Evolutionary conservation across 2,329 filamentous ascomycete species (phyloP).

Genomic region (Ustulina deusta): DNA sequence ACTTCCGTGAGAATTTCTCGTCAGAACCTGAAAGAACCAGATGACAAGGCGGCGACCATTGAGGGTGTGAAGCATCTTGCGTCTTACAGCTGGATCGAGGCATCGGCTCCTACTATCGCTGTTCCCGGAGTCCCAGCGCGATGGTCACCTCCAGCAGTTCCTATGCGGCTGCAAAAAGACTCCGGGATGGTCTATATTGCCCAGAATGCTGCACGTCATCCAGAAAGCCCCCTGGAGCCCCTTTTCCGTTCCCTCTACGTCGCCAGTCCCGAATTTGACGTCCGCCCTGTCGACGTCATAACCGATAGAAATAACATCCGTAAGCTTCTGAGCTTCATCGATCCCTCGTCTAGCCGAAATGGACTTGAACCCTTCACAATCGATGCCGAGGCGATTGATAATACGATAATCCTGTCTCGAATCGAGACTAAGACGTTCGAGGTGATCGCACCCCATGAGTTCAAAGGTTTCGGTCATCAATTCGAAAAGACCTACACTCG

Average conservation of each 20-base stretch:
- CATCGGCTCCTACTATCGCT: slow-evolving; percentile 56
- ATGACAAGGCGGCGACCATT: neutral
- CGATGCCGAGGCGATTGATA: slow-evolving; percentile 53
- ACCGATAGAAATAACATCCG: slow-evolving; percentile 62
- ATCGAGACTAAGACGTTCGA: slow-evolving; percentile 48
- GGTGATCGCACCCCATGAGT: slow-evolving; percentile 52
- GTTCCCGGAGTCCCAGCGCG: slow-evolving; percentile 58
- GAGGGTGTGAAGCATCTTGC: slow-evolving; percentile 54
- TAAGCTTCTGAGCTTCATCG: slow-evolving; percentile 60
- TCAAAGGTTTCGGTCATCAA: slow-evolving; percentile 58
- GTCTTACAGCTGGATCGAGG: slow-evolving; percentile 65
- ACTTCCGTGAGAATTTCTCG: neutral
- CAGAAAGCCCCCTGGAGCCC: slow-evolving; percentile 59
- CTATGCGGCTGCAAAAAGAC: slow-evolving; percentile 52
- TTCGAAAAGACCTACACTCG: slow-evolving; percentile 60
- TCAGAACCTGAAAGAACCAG: neutral
- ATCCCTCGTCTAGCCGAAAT: slow-evolving; percentile 44
- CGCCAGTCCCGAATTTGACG: slow-evolving; percentile 55
- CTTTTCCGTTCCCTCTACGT: slow-evolving; percentile 59
- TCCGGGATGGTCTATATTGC: slow-evolving; percentile 57
- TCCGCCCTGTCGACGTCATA: slow-evolving; percentile 56
- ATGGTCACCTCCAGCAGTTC: slow-evolving; percentile 52
- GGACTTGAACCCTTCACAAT: slow-evolving; percentile 56
- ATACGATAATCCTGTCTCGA: slow-evolving; percentile 56
- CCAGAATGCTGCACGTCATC: slow-evolving; percentile 60